phyloP scores from a whole-genome alignment of 163 green algal genomes.

The Coccomyxa subellipsoidea region DNA sequence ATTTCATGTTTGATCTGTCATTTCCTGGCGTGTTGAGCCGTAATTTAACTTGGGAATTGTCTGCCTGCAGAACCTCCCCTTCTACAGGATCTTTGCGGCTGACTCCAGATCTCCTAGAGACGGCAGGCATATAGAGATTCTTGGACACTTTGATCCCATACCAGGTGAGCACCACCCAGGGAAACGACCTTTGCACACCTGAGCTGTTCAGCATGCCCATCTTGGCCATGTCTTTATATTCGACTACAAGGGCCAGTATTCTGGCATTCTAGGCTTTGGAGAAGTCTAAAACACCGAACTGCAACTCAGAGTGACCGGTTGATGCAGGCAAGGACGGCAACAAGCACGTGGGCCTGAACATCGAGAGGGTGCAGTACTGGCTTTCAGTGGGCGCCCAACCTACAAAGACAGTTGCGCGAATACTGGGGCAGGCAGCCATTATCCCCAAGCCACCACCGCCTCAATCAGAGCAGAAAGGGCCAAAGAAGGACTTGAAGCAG shows the following conservation, averaged over 20 bases:
- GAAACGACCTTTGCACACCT: too few species aligned
- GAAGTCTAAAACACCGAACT: too few species aligned
- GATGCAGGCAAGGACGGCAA: constrained; percentile 72
- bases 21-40: too few species aligned
- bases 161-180: constrained; percentile 41
- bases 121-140: constrained; percentile 74
- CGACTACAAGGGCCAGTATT: too few species aligned
- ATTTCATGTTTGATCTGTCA: too few species aligned
- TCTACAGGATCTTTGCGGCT: constrained; percentile 85
- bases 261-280: too few species aligned
- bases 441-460: constrained; percentile 47
- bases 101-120: constrained; percentile 63
- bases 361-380: constrained; percentile 78
- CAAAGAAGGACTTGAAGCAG: constrained; percentile 29
- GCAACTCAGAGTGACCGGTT: too few species aligned
- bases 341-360: constrained; percentile 77
- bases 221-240: too few species aligned
- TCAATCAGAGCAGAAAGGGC: constrained; percentile 33
- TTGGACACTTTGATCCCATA: constrained; percentile 82
- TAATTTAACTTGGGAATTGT: too few species aligned
- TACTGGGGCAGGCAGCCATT: constrained; percentile 67
- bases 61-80: constrained; percentile 64
- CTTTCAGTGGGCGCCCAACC: constrained; percentile 78
- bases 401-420: constrained; percentile 58
- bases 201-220: too few species aligned